phyloP scores from a whole-genome alignment of 129 eudicot species.

The sunflower (Helianthus annuus) region DNA sequence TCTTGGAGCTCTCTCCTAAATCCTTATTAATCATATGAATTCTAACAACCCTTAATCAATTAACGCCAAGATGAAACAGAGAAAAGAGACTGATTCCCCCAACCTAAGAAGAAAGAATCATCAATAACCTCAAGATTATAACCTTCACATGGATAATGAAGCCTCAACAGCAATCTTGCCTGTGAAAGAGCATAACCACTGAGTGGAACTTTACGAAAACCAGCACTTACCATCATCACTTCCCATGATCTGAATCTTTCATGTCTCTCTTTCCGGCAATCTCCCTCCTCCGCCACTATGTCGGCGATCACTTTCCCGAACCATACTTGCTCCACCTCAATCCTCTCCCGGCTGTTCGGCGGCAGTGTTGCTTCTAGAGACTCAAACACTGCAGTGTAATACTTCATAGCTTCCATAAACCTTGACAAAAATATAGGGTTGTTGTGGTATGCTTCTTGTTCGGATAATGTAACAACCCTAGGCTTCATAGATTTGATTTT shows the following conservation, averaged over 20 bases:
- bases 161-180: constrained; percentile 68
- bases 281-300: constrained; percentile 63
- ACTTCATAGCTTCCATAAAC: constrained; percentile 55
- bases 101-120: constrained; percentile 68
- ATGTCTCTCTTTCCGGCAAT: constrained; percentile 54
- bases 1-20: no score
- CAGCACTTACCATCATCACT: constrained; percentile 54
- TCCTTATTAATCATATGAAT: no score
- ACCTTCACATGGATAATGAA: constrained; percentile 90
- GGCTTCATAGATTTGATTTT: constrained; percentile 62
- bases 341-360: constrained; percentile 62
- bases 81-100: constrained; percentile 81
- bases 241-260: constrained; percentile 71
- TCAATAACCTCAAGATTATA: constrained; percentile 50
- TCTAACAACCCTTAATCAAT: neutral
- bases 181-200: constrained; percentile 71
- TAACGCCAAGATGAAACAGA: constrained; percentile 84
- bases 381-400: constrained; percentile 72
- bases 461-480: constrained; percentile 58
- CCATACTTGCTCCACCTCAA: constrained; percentile 67
- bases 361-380: constrained; percentile 85
- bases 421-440: constrained; percentile 53
- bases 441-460: constrained; percentile 65
- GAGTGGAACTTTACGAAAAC: constrained; percentile 46
- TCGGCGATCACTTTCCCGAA: constrained; percentile 67